Base-by-base conservation (phyloP, 1,284 basidiomycete genomes). In the Puccinia sorghi region DNA sequence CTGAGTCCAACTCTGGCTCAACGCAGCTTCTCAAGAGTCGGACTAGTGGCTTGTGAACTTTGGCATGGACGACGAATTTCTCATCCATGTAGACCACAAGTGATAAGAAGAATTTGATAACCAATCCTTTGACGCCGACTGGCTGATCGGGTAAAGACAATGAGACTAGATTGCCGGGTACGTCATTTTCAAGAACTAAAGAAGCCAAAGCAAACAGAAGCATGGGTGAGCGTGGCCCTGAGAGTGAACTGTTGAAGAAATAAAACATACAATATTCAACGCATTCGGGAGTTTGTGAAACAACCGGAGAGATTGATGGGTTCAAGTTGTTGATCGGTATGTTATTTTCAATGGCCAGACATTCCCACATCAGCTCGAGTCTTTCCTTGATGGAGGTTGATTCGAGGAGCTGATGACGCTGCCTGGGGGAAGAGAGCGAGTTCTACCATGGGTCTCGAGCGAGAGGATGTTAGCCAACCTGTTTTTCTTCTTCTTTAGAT, bases 1-100 rank as follows among this genome's bases (percentile, higher is more conserved):
- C 70, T 7, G 79, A 57, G n/a, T 72, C 71, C 8, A 80, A 27
- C 22, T 57, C 52, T 69, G 80, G 74, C 22, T 73, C 57, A 48
- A 81, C 73, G 22, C 80, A 81, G 37, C 73, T 79, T 27, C 82
- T 76, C 13, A 85, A 81, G 43, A 85, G 81, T 61, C 82, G 80
- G n/a, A 82, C 82, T 56, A 85, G 80, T 54, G 84, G 83, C 64
- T 82, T 82, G 78, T 84, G 83, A 54, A 82, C 83, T 15, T 82
- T 82, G 67, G 82, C 82, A 17, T 81, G 79, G 9, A 82, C 82
- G 22, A 85, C 79, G 52, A 84, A 84, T n/a, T 80, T 80, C 41
- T 83, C 83, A 37, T 84, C 84, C 52, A 85, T 81, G n/a, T 83
- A 81, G 25, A 83, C 82, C 66, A 84, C 82, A 22, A 84, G 81